phyloP scores from a whole-genome alignment of 768 basidiomycete genomes.

The Lentinula aciculospora region DNA sequence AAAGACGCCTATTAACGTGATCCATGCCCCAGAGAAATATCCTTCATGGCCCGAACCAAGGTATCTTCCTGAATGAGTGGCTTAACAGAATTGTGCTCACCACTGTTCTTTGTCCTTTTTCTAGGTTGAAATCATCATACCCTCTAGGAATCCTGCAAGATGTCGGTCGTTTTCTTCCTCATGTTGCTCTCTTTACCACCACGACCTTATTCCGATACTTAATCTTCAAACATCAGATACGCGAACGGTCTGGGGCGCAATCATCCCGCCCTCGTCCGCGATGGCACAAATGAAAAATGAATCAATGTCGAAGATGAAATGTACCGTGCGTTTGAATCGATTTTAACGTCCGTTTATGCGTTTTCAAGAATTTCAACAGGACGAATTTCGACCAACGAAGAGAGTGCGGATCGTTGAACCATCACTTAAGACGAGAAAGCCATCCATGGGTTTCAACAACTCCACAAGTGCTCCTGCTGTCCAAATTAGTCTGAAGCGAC shows the following conservation, averaged over 20 bases:
- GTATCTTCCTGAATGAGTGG: background rate
- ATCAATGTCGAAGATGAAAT: background rate
- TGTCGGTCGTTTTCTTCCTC: background rate
- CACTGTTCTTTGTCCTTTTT: background rate
- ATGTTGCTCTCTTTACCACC: background rate
- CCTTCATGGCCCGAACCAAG: conserved; percentile 1
- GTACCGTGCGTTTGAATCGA: background rate
- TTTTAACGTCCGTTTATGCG: background rate
- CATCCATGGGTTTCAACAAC: background rate
- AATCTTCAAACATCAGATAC: background rate
- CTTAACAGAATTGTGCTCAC: too few species aligned
- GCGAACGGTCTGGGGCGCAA: conserved; percentile 1
- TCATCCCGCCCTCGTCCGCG: background rate
- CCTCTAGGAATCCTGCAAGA: background rate
- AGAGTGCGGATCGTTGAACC: background rate
- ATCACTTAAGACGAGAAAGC: background rate
- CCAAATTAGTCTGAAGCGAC: background rate
- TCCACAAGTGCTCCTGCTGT: background rate
- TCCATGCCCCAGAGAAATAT: too few species aligned
- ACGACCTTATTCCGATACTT: background rate
- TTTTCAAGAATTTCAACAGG: background rate
- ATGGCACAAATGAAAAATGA: background rate
- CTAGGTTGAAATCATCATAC: background rate
- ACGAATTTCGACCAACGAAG: background rate
- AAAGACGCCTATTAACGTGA: too few species aligned